Evolutionary conservation across 1,284 basidiomycete genomes (phyloP), one percentile per base, ranked within the genome.

Genomic region (Melampsora allii-populina): DNA sequence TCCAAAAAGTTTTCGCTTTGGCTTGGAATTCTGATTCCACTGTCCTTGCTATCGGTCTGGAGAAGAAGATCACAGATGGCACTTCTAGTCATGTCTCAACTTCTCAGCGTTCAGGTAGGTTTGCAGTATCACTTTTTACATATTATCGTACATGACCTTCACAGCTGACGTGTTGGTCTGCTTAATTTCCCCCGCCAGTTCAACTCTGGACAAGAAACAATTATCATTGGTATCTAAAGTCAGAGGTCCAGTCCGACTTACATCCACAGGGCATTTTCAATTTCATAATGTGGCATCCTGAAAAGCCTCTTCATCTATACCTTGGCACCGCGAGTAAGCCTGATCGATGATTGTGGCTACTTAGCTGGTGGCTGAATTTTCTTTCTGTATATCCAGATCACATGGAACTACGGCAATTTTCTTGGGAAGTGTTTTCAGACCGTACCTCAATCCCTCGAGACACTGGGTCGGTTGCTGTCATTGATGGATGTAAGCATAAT

Each of bases 191-290:
- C 69, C 42, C 75, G 71, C 19, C 77, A 89, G 91, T 98, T 24
- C 96, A 99, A 83, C 83, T 98, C 1, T 99, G 94, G 93, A 91
- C 92, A 0, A 92, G 86, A 29, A 89, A 91, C 63, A 99, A 99
- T 81, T 98, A 96, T 82, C 91, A 97, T 81, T 78, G 90, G 90
- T 92, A 95, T 82, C 85, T 98, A 74, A 96, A 96, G 82, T 91
- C 94, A 80, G 91, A 94, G 79, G 84, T 95, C 63, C 79, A 82
- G 17, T 67, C 79, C 3, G 77, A 79, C 14, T 76, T 79, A 5
- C 78, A 76, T n/a, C 80, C 81, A 6, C 50, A 33, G 14, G 82
- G 81, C 21, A 85, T 86, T 46, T 91, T 92, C 79, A 89, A 86
- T 0, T 87, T 85, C 0, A 84, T 94, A 19, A 78, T 79, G 29